Base-by-base conservation (phyloP, 176 grass and related monocot genomes). In the Aegilops sharonensis region DNA sequence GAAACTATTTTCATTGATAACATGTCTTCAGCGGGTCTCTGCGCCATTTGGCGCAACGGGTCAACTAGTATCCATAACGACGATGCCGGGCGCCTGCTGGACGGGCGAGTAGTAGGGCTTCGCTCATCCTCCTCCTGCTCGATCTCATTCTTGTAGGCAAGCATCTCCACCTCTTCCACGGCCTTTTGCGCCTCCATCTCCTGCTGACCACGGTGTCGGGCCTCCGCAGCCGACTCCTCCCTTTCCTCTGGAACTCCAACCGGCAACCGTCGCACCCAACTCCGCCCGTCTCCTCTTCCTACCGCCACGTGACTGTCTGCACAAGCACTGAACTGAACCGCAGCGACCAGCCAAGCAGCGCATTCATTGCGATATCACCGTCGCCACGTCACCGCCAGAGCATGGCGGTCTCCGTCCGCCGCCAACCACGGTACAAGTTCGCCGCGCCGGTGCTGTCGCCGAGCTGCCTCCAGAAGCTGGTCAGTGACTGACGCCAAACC, bases 381-480 rank as follows among this genome's bases (percentile, higher is more conserved):
- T 54, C 50, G 2, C 4, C 8, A 24, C 37, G 50, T 6, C 57
- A 11, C 31, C 65, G 2, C 18, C 17, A 21, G 17, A 48, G 35
- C 57, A 81, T 89, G 87, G 68, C 68, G 67, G n/a, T 15, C 29
- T 64, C 65, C 81, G 37, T 23, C 21, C 29, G 11, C 39, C 59
- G 17, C 8, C 57, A 40, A 17, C 81, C 56, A 11, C 81, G 76
- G 32, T 24, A 24, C 87, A 89, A 85, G 87, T 80, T 32, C 60
- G 66, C 59, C 31, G 76, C 75, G 67, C 40, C 61, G 82, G 32
- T 31, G 56, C 68, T 85, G 43, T 84, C 81, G 74, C 82, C 82
- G 24, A 20, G 67, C 77, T 81, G 57, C 60, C 82, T 80, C 68
- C 32, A 20, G 0, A 31, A 66, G 23, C 87, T 89, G 82, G 87